These are phyloP conservation scores for Irineochytrium annulatum DNA, from an alignment of 192 early-diverging fungal species.

Conservation along the genomic window DNA sequence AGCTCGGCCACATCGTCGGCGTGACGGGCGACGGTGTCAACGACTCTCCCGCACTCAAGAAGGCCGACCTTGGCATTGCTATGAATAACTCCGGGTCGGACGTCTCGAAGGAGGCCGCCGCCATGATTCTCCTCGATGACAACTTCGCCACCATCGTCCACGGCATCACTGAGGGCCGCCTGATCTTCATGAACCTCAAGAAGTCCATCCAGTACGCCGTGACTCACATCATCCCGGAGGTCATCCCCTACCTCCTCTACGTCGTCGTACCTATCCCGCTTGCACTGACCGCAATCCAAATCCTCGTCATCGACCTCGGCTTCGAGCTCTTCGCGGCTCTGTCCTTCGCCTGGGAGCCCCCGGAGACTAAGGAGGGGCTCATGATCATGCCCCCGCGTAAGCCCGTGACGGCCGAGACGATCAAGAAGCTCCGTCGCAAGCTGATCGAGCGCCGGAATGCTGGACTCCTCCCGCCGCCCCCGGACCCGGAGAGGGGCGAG, in stretches of 20 bases:
- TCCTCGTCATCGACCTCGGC: constrained; percentile 88
- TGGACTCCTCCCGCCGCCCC: not conserved
- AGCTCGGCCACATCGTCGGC: constrained; percentile 88
- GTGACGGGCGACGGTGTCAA: constrained; percentile 97
- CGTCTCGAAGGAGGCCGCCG: constrained; percentile 86
- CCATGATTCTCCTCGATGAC: constrained; percentile 96
- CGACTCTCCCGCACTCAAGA: constrained; percentile 93
- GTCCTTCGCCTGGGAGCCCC: constrained; percentile 86
- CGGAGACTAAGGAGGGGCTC: constrained; percentile 58
- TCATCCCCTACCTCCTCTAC: constrained; percentile 81
- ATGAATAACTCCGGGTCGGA: constrained; percentile 97
- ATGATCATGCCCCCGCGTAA: constrained; percentile 86
- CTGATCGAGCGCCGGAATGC: not conserved
- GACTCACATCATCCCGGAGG: constrained; percentile 85
- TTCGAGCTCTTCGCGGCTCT: constrained; percentile 87
- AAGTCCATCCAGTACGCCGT: constrained; percentile 75
- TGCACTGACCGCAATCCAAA: constrained; percentile 77
- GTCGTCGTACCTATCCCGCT: constrained; percentile 86
- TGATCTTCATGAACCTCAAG: constrained; percentile 93
- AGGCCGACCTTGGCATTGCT: constrained; percentile 93
- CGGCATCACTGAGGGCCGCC: constrained; percentile 90
- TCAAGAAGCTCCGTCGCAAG: constrained; percentile 18
- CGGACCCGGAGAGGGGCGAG: constrained; percentile 1
- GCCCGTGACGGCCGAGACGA: constrained; percentile 63
- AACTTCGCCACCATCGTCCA: constrained; percentile 91